Evolutionary conservation across 129 eudicot genomes (phyloP).

Genomic region (Daucus carota): DNA sequence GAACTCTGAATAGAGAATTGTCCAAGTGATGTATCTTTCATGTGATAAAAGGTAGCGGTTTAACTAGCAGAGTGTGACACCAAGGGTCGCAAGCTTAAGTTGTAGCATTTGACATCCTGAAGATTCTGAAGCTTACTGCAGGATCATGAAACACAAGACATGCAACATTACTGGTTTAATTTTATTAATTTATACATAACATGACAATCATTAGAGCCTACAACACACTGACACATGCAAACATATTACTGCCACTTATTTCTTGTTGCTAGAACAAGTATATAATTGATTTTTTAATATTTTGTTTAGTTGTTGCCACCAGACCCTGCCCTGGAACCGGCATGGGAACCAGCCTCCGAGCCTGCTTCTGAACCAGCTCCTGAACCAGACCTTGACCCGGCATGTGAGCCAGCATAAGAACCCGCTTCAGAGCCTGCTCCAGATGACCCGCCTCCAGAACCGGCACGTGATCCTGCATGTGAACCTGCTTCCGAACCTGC

Average conservation of each 20-base stretch:
- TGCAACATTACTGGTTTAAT: too few species aligned
- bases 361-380: slow-evolving; percentile 10
- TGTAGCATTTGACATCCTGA: too few species aligned
- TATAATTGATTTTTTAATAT: neutral
- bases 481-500: slow-evolving; percentile 34
- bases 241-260: neutral
- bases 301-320: neutral
- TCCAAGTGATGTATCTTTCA: too few species aligned
- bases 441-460: slow-evolving; percentile 14
- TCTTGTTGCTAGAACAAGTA: neutral
- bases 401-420: neutral
- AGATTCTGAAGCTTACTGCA: too few species aligned
- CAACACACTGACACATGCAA: neutral
- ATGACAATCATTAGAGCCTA: neutral
- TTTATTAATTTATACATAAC: neutral
- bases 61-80: too few species aligned
- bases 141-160: too few species aligned
- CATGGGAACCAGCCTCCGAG: slow-evolving; percentile 2
- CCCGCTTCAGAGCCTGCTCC: slow-evolving; percentile 10
- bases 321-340: neutral
- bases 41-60: too few species aligned
- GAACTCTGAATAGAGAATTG: too few species aligned
- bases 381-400: slow-evolving; percentile 9
- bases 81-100: too few species aligned
- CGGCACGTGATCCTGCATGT: slow-evolving; percentile 36